These are phyloP conservation scores for Ceratopteris richardii DNA, from an alignment of 75 land plant species.

Conservation along the genomic window DNA sequence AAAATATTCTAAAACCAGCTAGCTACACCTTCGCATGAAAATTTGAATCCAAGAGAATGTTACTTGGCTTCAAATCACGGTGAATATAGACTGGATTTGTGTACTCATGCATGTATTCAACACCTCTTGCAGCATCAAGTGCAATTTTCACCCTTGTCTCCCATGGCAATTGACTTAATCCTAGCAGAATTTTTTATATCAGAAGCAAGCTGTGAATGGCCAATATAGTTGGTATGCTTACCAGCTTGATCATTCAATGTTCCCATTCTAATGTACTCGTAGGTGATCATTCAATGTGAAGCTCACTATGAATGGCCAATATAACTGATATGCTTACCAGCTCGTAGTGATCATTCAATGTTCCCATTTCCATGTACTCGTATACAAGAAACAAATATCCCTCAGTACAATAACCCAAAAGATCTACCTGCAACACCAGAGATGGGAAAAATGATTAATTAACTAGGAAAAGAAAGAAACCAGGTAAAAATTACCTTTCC, in stretches of 20 bases:
- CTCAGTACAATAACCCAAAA: constrained; percentile 22
- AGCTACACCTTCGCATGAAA: constrained; percentile 26
- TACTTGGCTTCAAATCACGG: constrained; percentile 57
- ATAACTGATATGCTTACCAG: constrained; percentile 11
- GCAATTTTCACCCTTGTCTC: background rate
- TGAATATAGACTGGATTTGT: constrained; percentile 41
- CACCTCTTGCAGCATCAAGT: constrained; percentile 28
- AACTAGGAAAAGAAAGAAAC: background rate
- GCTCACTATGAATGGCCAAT: no score
- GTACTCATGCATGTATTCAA: constrained; percentile 34
- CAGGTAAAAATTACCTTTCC: no score
- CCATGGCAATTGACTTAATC: background rate
- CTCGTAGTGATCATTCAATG: constrained; percentile 14
- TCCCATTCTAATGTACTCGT: background rate
- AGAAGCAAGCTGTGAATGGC: background rate
- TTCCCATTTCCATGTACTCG: constrained; percentile 24
- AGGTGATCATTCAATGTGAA: no score
- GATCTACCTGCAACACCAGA: constrained; percentile 12
- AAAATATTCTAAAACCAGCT: background rate
- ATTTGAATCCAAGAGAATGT: constrained; percentile 52
- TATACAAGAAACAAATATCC: constrained; percentile 17
- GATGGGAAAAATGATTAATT: background rate
- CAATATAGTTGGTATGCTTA: constrained; percentile 3
- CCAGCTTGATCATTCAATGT: constrained; percentile 15
- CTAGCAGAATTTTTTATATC: background rate